A percentile compares a stretch with the other conserved stretches of the same genome.
phyloP scores from a whole-genome alignment of 202 grass and related monocot genomes.

The Digitaria exilis region DNA sequence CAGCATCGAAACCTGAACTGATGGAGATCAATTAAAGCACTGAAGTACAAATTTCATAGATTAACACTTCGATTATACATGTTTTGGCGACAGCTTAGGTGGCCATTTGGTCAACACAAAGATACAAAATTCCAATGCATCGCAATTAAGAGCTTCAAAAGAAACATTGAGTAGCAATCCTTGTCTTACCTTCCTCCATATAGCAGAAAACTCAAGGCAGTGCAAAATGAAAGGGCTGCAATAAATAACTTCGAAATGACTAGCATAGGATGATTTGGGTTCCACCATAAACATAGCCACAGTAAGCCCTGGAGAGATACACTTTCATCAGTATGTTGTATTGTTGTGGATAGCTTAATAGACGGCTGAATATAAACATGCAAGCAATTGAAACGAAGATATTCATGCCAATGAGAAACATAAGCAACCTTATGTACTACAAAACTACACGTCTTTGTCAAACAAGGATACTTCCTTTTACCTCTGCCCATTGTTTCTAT shows the following conservation, averaged over 20 bases:
- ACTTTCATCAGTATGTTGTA: constrained; percentile 6
- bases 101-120: constrained; percentile 1
- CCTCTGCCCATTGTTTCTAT: background rate
- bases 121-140: constrained; percentile 8
- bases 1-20: background rate
- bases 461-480: background rate
- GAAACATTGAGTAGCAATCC: constrained; percentile 4
- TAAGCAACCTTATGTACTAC: constrained; percentile 17
- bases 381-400: constrained; percentile 24
- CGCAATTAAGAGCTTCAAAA: constrained; percentile 16
- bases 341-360: background rate
- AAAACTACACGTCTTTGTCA: background rate
- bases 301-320: constrained; percentile 62
- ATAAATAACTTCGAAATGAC: constrained; percentile 79
- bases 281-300: constrained; percentile 79
- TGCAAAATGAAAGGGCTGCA: constrained; percentile 64
- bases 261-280: constrained; percentile 62
- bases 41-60: background rate
- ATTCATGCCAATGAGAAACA: constrained; percentile 9
- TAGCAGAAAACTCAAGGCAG: constrained; percentile 57
- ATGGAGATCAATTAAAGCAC: background rate
- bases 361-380: background rate
- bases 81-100: background rate
- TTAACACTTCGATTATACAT: background rate
- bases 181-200: constrained; percentile 68